Evolutionary conservation across 257 asterid species (phyloP), one percentile per base, ranked within the genome.

Genomic region (Capsicum rhomboideum): DNA sequence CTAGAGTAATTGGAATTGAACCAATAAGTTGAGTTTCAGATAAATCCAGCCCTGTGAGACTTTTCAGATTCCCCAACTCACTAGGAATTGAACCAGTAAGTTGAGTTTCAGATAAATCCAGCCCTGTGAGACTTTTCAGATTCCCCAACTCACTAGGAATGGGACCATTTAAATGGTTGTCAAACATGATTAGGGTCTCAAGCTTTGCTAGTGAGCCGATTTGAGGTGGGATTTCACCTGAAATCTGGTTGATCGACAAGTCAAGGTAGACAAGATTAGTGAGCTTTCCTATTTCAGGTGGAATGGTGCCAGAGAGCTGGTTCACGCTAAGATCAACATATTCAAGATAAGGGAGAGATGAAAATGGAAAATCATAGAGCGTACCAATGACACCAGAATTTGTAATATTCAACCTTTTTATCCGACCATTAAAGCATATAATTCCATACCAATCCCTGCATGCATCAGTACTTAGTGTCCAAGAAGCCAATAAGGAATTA

Each of bases 361-460:
- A 78, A 82, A 84, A 88, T 0, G 91, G 88, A 40, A 88, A 88
- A 71, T 50, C 21, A 3, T 68, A 2, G 2, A 86, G 86, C 2
- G 85, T 86, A 37, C 85, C 91, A 21, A 3, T 2, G 2, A 86
- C 53, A 46, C 49, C 10, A 0, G 37, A 37, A 17, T 59, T 31
- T 0, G 83, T 58, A 68, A 86, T 85, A 75, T 86, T 86, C 58
- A 88, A 0, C 14, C 34, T 18, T n/a, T 10, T 56, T 42, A 86
- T 28, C 37, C 40, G 52, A 21, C 74, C 83, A 16, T 42, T 8
- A 17, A 20, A 4, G 68, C 90, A 88, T 0, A 79, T 77, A 74
- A 88, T 61, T 10, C 88, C 87, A 49, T 59, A 88, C 88, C 90
- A 83, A 20, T 0, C 34, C 55, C 2, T 42, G 72, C 88, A 87